phyloP scores from a whole-genome alignment of 306 rosid genomes.

The Abrus precatorius region DNA sequence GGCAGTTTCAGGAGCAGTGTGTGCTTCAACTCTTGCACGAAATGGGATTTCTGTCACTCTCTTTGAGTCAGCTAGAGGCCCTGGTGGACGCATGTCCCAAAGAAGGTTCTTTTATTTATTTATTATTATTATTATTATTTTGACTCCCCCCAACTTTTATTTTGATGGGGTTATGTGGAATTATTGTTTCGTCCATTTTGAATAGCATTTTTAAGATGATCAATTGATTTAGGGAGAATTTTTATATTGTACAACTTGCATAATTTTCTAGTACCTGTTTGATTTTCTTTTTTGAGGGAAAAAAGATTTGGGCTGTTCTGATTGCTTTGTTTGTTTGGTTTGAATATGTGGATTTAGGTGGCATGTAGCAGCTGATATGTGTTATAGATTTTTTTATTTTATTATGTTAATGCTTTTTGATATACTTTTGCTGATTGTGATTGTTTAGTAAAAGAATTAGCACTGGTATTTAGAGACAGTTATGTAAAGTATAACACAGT shows the following conservation, averaged over 20 bases:
- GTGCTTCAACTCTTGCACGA: constrained; percentile 84
- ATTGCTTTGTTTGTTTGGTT: constrained; percentile 2
- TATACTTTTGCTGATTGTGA: constrained; percentile 3
- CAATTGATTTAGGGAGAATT: background rate
- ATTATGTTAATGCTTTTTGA: background rate
- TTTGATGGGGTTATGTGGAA: background rate
- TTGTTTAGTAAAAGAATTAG: constrained; percentile 6
- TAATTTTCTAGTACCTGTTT: background rate
- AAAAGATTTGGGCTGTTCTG: constrained; percentile 17
- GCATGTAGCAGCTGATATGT: constrained; percentile 15
- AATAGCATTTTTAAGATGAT: constrained; percentile 17
- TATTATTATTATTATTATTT: background rate
- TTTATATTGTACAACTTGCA: background rate
- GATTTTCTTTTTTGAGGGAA: background rate
- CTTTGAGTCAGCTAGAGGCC: constrained; percentile 94
- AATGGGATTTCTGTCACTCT: constrained; percentile 80
- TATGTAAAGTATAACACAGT: background rate
- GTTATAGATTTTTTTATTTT: background rate
- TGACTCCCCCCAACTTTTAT: background rate
- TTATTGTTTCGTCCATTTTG: constrained; percentile 7
- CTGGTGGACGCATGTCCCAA: constrained; percentile 95
- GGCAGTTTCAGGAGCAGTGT: constrained; percentile 92
- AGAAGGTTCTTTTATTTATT: constrained; percentile 63
- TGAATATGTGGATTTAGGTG: background rate
- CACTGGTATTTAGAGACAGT: background rate